A percentile compares a stretch with the other conserved stretches of the same genome.
Evolutionary conservation across 2,329 filamentous ascomycete genomes (phyloP).

Genomic region (Dactylellina haptotyla): DNA sequence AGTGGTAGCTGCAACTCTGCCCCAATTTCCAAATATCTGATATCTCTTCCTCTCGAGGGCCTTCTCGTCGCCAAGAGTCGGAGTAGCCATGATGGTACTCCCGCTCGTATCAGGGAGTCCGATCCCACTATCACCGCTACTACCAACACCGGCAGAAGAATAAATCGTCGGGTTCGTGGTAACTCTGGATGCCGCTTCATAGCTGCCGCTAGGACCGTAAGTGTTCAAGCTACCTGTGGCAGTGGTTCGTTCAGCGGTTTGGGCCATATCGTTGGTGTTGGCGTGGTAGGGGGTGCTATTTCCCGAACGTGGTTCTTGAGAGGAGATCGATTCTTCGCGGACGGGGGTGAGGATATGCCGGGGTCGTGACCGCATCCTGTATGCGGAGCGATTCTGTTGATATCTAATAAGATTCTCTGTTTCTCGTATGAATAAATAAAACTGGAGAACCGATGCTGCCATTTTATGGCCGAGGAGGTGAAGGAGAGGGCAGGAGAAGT

Average conservation of each 20-base stretch:
- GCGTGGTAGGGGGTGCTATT: neutral
- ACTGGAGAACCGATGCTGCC: neutral
- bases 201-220: neutral
- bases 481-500: neutral
- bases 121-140: neutral
- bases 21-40: conserved; percentile 4
- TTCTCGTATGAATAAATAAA: neutral
- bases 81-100: conserved; percentile 32
- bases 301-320: neutral
- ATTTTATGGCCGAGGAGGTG: neutral
- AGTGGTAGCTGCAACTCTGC: conserved; percentile 4
- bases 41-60: neutral
- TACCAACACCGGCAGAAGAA: neutral
- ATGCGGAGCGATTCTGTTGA: neutral
- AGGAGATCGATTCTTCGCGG: conserved; percentile 44
- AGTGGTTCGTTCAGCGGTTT: neutral
- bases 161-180: neutral
- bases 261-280: conserved; percentile 14
- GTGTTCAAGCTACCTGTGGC: neutral
- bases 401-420: neutral
- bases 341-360: conserved; percentile 26
- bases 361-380: conserved; percentile 25
- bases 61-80: conserved; percentile 13
- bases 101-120: neutral
- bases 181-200: neutral